Evolutionary conservation across 176 grass and related monocot genomes (phyloP).

Genomic region (Echinochloa phyllopogon): DNA sequence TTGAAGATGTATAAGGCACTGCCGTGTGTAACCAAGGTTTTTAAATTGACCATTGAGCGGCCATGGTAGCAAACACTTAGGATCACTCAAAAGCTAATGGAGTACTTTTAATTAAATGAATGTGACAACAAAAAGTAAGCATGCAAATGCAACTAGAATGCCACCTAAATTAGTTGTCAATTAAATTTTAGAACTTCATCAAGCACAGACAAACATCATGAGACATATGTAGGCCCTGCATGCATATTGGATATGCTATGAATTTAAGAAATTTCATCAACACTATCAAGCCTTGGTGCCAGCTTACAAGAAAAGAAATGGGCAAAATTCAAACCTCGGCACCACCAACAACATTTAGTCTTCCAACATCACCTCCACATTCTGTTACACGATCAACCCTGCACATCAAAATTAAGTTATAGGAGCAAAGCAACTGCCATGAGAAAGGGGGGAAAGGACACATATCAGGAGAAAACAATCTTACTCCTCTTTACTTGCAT

Average conservation of each 20-base stretch:
- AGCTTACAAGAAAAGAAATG: conserved; percentile 15
- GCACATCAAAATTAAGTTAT: conserved; percentile 37
- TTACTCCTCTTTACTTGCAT: conserved; percentile 92
- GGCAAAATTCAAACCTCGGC: conserved; percentile 68
- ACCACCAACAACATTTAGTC: conserved; percentile 80
- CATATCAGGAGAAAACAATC: conserved; percentile 41
- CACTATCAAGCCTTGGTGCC: neutral
- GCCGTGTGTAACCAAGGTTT: neutral
- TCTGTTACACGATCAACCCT: conserved; percentile 96
- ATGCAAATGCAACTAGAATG: conserved; percentile 17
- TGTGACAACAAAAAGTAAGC: neutral
- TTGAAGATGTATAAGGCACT: conserved; percentile 10
- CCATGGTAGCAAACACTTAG: conserved; percentile 12
- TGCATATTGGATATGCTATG: conserved; percentile 2
- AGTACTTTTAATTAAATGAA: neutral
- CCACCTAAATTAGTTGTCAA: neutral
- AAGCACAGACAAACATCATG: neutral
- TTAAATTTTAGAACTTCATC: conserved; percentile 5
- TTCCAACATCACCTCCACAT: conserved; percentile 90
- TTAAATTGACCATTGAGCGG: conserved; percentile 1
- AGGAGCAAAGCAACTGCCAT: conserved; percentile 26
- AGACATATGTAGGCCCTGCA: neutral
- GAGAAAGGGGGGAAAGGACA: conserved; percentile 2
- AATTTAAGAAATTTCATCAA: conserved; percentile 27
- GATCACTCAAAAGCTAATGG: conserved; percentile 3